phyloP scores from a whole-genome alignment of 768 basidiomycete genomes.

The Xanthoconium purpureum region DNA sequence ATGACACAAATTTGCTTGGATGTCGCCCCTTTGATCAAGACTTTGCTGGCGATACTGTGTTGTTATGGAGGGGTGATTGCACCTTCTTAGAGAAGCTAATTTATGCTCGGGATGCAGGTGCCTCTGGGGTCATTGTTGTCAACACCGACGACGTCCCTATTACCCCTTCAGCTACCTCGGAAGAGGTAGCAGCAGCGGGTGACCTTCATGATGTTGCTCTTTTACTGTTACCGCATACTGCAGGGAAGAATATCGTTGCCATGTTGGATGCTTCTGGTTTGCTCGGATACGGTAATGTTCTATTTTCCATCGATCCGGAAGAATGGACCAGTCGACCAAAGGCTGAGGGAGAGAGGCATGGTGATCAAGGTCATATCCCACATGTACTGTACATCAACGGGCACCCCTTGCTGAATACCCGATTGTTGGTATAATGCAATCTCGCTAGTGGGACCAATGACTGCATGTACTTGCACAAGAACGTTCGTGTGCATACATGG shows the following conservation, averaged over 20 bases:
- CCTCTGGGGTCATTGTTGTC: conserved; percentile 75
- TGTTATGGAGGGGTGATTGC: conserved; percentile 78
- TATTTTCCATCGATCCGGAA: conserved; percentile 49
- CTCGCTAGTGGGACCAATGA: neutral
- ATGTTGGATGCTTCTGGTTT: conserved; percentile 54
- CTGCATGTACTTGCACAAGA: neutral
- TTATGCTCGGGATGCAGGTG: conserved; percentile 63
- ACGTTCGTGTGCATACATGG: too few relatives aligned
- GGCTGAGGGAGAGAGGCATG: conserved; percentile 14
- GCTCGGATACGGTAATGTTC: conserved; percentile 45
- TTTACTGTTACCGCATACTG: conserved; percentile 52
- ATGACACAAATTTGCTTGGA: conserved; percentile 52
- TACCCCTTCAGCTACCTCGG: conserved; percentile 61
- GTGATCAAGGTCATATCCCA: conserved; percentile 34
- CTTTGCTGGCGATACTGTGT: conserved; percentile 51
- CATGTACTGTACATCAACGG: conserved; percentile 75
- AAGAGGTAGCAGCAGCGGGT: conserved; percentile 57
- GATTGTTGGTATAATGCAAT: conserved; percentile 52
- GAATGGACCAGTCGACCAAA: conserved; percentile 23
- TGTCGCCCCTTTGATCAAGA: conserved; percentile 52
- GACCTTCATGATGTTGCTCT: conserved; percentile 57
- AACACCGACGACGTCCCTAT: conserved; percentile 57
- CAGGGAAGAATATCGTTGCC: conserved; percentile 50
- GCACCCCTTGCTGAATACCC: conserved; percentile 72
- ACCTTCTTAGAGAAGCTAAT: conserved; percentile 85